Base-by-base conservation (phyloP, 805 yeast genomes). In the Candida chauliodis region DNA sequence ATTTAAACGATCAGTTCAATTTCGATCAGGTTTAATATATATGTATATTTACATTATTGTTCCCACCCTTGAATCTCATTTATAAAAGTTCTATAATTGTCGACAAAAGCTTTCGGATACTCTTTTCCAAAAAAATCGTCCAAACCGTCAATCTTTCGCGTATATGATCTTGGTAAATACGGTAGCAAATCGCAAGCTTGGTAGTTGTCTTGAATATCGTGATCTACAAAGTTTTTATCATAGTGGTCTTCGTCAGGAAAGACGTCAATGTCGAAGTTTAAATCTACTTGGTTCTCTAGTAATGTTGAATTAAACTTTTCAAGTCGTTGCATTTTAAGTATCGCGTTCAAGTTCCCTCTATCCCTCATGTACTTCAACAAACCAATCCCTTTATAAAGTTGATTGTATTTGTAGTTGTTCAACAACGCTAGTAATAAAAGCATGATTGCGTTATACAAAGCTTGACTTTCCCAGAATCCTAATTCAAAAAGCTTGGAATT, bases 381-480 rank as follows among this genome's bases (percentile, higher is more conserved):
- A 1, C 66, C 65, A 10, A 60, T 48, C 2, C 58, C 66, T 34
- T 47, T 51, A 35, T 48, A 38, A 8, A 57, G 28, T n/a, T 50
- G 53, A 20, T 38, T 32, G 33, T 46, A 50, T 17, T 40, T 37
- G 6, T 40, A 44, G 7, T 55, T 52, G 18, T 45, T 46, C n/a
- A 56, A 41, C 15, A 53, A 45, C 0, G 61, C 53, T 42, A 63
- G 50, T 9, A 63, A 46, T 24, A 63, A 38, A 16, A 58, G 41
- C 15, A 63, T 44, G 17, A 63, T 41, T 1, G 71, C 62, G 4
- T 59, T 49, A 39, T 55, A 66, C 27, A 66, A 45, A 47, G 66
- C 66, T 42, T 62, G 68, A 32, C 62, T 48, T 40, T 67, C 73
- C 67, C 69, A 66, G 39, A 56, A 64, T 2, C 71, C 73, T 13